phyloP scores from a whole-genome alignment of 345 rosid species.

The Populus alba region DNA sequence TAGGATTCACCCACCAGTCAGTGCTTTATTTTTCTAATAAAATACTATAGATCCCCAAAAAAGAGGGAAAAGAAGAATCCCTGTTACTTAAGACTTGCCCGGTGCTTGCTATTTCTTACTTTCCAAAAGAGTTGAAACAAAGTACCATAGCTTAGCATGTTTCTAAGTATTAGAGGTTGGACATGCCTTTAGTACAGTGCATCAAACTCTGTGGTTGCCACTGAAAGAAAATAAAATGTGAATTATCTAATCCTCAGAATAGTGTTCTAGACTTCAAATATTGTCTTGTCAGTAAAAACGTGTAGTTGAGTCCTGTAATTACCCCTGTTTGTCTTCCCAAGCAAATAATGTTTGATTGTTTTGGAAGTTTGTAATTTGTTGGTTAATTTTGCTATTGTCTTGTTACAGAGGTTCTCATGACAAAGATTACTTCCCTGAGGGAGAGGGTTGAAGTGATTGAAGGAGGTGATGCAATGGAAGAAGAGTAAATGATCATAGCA shows the following conservation, averaged over 20 bases:
- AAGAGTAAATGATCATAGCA: conserved; percentile 42
- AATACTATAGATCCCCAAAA: background rate
- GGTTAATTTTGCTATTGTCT: background rate
- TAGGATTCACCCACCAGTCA: background rate
- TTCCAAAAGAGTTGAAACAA: background rate
- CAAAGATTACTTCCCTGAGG: conserved; percentile 61
- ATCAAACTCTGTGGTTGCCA: background rate
- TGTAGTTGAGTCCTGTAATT: background rate
- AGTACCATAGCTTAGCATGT: background rate
- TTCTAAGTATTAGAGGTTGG: background rate
- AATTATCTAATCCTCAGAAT: background rate
- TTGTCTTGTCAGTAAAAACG: background rate
- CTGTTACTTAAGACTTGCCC: background rate
- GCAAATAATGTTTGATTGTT: background rate
- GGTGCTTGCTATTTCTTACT: background rate
- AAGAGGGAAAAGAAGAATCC: background rate
- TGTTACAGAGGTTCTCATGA: conserved; percentile 62
- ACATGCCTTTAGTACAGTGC: background rate
- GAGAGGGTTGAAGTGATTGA: conserved; percentile 51
- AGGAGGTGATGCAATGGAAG: conserved; percentile 81
- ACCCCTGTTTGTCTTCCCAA: background rate
- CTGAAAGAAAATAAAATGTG: background rate
- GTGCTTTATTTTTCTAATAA: background rate
- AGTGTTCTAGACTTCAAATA: background rate
- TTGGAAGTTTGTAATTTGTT: background rate